Evolutionary conservation across 2,329 filamentous ascomycete species (phyloP), one percentile per base, ranked within the genome.

Genomic region (Coniochaeta sp.): DNA sequence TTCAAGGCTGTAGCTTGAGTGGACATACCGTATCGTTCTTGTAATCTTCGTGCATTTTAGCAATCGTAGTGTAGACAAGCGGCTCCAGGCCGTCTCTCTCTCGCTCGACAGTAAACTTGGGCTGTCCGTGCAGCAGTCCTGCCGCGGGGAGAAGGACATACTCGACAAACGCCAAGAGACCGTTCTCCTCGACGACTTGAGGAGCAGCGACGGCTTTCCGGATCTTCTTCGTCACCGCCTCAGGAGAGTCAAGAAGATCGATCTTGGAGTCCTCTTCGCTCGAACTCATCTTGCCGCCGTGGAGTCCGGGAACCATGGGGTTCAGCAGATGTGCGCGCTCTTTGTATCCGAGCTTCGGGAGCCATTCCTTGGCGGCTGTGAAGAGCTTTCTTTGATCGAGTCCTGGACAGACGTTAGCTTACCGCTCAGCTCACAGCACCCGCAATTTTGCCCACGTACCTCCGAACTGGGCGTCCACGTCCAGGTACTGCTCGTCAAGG

Each of bases 351-450:
- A 99, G 77, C 74, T 89, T 91, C 14, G 92, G 91, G 33, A 97
- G 77, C 76, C 88, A 89, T 66, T 97, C 93, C 65, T 89, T 89
- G 5, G 93, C 92, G 3, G 92, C 84, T 0, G 87, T 88, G 72
- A 96, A 96, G 63, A 96, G 87, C 76, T 96, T 97, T 62, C 92
- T 79, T 77, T 96, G 93, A 69, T 97, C 93, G 58, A 89, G 38
- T n/a, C 38, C 38, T 40, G 9, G 38, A n/a, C 3, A 7, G 17
- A n/a, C 38, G 17, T 26, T 26, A 52, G 47, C n/a, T 16, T n/a
- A 11, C 16, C 28, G 47, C 12, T 12, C 47, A 28, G 9, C 6
- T 31, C n/a, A 7, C 28, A 26, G 28, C 24, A 47, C 43, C 36
- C 4, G 11, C 6, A n/a, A n/a, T n/a, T n/a, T 5, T 19, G 38